Percentiles rank a stretch among this genome's conserved stretches.
Conservation (phyloP, 345 rosid genomes). For the Eucalyptus pumila region DNA sequence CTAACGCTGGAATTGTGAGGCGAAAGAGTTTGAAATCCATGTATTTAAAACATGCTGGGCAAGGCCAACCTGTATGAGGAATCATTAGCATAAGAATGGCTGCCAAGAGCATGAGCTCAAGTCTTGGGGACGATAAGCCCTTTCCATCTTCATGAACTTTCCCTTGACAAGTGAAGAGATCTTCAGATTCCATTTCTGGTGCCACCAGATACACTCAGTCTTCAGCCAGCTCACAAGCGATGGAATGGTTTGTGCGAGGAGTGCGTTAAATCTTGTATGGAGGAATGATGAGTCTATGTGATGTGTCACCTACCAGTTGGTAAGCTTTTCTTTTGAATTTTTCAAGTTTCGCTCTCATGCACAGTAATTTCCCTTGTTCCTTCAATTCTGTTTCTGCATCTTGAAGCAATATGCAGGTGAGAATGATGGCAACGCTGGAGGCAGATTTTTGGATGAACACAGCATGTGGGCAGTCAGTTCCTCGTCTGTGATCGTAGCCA, state of each 20-base stretch:
- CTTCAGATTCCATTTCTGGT: neutral
- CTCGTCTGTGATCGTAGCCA: neutral
- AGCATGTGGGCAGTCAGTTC: slow-evolving; percentile 9
- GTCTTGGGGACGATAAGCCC: neutral
- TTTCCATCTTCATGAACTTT: neutral
- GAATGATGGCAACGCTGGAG: slow-evolving; percentile 9
- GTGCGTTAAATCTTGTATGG: neutral
- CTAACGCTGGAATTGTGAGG: neutral
- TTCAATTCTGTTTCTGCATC: slow-evolving; percentile 10
- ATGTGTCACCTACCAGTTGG: slow-evolving; percentile 37
- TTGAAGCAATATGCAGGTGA: slow-evolving; percentile 23
- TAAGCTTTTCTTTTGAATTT: neutral
- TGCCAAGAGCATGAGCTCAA: slow-evolving; percentile 4
- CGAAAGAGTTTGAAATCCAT: neutral
- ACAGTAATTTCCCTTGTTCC: neutral
- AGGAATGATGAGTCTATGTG: neutral
- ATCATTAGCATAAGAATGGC: slow-evolving; percentile 9
- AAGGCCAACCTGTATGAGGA: slow-evolving; percentile 19
- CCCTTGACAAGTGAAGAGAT: neutral
- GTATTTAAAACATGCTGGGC: neutral
- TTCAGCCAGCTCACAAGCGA: neutral
- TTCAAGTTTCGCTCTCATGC: neutral
- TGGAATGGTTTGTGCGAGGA: neutral
- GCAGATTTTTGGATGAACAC: slow-evolving; percentile 4
- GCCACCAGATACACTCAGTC: neutral